phyloP scores from a whole-genome alignment of 441 rosid species.

The Brassica hybrid region DNA sequence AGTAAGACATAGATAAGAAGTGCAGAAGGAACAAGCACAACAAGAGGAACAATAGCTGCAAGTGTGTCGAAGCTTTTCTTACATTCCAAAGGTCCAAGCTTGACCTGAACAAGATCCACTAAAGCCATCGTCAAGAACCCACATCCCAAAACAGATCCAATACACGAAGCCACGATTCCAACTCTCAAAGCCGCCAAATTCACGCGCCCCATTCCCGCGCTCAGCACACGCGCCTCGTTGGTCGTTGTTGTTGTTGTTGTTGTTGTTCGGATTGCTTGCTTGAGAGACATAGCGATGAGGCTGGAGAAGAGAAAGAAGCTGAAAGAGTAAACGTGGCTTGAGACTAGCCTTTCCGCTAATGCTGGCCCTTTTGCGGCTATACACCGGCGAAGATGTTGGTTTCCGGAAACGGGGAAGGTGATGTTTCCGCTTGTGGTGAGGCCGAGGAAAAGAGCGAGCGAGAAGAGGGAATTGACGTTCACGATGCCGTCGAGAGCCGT shows the following conservation, averaged over 20 bases:
- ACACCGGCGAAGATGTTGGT: conserved; percentile 43
- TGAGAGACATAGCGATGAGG: conserved; percentile 31
- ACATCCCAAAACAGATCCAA: conserved; percentile 82
- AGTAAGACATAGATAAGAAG: conserved; percentile 61
- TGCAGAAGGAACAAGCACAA: conserved; percentile 45
- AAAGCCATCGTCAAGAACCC: conserved; percentile 81
- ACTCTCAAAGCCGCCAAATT: conserved; percentile 54
- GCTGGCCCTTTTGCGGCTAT: conserved; percentile 43
- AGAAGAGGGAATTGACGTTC: conserved; percentile 82
- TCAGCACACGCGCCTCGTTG: conserved; percentile 28
- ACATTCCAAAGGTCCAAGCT: conserved; percentile 75
- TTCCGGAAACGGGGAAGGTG: conserved; percentile 35
- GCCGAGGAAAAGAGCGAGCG: conserved; percentile 81
- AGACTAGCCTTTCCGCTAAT: conserved; percentile 56
- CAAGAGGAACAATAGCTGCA: conserved; percentile 72
- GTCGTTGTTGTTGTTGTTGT: conserved; percentile 33
- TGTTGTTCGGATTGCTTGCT: conserved; percentile 25
- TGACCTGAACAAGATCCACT: conserved; percentile 80
- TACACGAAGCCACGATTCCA: conserved; percentile 63
- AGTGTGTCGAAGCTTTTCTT: conserved; percentile 50
- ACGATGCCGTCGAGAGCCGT: conserved; percentile 82
- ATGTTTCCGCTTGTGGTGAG: conserved; percentile 47
- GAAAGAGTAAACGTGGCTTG: conserved; percentile 88
- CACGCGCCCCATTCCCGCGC: conserved; percentile 48
- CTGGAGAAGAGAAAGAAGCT: conserved; percentile 87